Conservation (phyloP, 2,329 filamentous ascomycete genomes). For the Coniella vitis region DNA sequence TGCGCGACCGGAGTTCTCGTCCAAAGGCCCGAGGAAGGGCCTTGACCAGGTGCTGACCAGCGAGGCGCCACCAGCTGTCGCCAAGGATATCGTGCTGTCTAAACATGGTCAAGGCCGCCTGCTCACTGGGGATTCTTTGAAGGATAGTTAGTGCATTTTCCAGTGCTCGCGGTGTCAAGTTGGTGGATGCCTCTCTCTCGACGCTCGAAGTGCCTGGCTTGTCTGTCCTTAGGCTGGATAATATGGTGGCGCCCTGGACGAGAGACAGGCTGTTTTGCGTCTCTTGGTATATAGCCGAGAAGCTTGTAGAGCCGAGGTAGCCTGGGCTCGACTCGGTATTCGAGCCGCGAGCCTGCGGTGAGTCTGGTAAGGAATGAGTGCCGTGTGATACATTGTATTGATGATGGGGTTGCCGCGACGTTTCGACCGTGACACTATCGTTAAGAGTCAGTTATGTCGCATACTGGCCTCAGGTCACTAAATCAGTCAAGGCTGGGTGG, state of each 20-base stretch:
- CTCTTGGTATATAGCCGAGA: slow-evolving; percentile 35
- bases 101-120: slow-evolving; percentile 19
- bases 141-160: slow-evolving; percentile 33
- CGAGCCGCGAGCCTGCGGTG: not conserved
- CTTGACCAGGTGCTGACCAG: slow-evolving; percentile 23
- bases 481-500: too few relatives aligned
- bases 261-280: slow-evolving; percentile 33
- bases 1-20: slow-evolving; percentile 23
- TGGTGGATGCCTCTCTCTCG: not conserved
- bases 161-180: slow-evolving; percentile 22
- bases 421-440: not conserved
- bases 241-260: slow-evolving; percentile 19
- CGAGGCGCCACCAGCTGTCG: slow-evolving; percentile 27
- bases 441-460: too few relatives aligned
- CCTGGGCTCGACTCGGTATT: slow-evolving; percentile 22
- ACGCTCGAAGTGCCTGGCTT: not conserved
- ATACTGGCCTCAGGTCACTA: too few relatives aligned
- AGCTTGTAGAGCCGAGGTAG: slow-evolving; percentile 40
- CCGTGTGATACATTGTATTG: not conserved
- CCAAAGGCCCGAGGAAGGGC: slow-evolving; percentile 29
- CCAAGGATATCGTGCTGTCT: slow-evolving; percentile 18
- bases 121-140: slow-evolving; percentile 26
- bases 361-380: not conserved
- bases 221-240: not conserved
- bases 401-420: not conserved